Conservation (phyloP, 441 rosid genomes). For the Metrosideros polymorpha region DNA sequence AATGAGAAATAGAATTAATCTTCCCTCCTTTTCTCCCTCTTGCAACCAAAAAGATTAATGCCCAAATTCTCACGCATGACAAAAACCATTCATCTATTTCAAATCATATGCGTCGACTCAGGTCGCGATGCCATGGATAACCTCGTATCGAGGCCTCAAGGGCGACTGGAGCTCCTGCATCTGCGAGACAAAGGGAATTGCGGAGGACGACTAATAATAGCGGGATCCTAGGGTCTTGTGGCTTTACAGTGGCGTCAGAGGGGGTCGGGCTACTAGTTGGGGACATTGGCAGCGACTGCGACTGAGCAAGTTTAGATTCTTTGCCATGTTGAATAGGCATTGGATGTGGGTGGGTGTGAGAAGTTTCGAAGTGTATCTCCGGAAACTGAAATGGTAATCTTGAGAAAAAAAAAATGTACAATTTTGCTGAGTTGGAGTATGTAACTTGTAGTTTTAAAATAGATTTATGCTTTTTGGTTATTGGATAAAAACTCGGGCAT, state of each 20-base stretch:
- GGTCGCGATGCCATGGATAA: background rate
- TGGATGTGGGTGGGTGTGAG: background rate
- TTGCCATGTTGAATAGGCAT: background rate
- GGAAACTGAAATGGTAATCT: background rate
- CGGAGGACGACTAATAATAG: rapidly evolving
- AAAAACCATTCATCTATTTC: too few relatives aligned
- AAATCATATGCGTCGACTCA: background rate
- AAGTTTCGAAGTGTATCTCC: background rate
- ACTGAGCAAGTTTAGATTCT: background rate
- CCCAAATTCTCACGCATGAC: too few relatives aligned
- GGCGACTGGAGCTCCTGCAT: background rate
- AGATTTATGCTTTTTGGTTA: background rate
- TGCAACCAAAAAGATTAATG: too few relatives aligned
- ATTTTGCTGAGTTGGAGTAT: background rate
- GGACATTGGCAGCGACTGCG: background rate
- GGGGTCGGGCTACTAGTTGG: background rate
- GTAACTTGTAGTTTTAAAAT: background rate
- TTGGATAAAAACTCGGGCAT: too few relatives aligned
- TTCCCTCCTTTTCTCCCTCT: too few relatives aligned
- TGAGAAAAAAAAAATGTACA: background rate
- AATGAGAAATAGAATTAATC: too few relatives aligned
- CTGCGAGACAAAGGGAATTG: background rate
- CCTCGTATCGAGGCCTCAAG: background rate
- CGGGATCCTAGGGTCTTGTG: background rate
- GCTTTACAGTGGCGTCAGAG: rapidly evolving